Percentiles rank a stretch among this genome's conserved stretches.
phyloP scores from a whole-genome alignment of 495 filamentous ascomycete genomes.

The Jackrogersella minutella region DNA sequence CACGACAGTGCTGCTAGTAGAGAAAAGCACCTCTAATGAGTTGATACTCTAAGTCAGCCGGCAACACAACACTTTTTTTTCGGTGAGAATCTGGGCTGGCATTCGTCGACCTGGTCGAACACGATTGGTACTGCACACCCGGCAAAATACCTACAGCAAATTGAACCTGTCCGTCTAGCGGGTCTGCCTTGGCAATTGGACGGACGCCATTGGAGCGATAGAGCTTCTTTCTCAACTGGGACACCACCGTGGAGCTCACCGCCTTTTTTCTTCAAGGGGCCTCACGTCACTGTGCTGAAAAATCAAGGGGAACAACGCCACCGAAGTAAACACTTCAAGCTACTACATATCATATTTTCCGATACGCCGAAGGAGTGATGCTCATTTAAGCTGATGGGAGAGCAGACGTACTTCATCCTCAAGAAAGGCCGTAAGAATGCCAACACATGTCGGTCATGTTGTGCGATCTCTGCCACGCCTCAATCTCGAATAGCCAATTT shows the following conservation, averaged over 20 bases:
- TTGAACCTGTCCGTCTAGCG: constrained; percentile 11
- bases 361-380: constrained; percentile 7
- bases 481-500: constrained; percentile 19
- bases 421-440: constrained; percentile 7
- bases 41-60: constrained; percentile 18
- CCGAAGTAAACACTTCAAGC: constrained; percentile 4
- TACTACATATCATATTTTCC: constrained; percentile 5
- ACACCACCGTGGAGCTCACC: constrained; percentile 27
- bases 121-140: constrained; percentile 13
- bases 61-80: constrained; percentile 32
- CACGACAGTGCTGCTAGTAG: constrained; percentile 5
- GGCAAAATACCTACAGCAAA: constrained; percentile 23
- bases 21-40: constrained; percentile 1
- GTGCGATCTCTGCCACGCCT: constrained; percentile 23
- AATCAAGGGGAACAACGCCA: constrained; percentile 23
- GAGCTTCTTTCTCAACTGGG: constrained; percentile 4
- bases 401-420: constrained; percentile 1
- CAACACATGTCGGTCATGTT: constrained; percentile 32
- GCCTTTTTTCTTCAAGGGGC: constrained; percentile 18
- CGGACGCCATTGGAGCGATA: constrained; percentile 18
- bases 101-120: constrained; percentile 24
- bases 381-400: not conserved
- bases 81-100: constrained; percentile 35
- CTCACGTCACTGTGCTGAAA: constrained; percentile 21
- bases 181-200: constrained; percentile 30